Evolutionary conservation across 768 basidiomycete species (phyloP).

Genomic region (Pluteus cervinus): DNA sequence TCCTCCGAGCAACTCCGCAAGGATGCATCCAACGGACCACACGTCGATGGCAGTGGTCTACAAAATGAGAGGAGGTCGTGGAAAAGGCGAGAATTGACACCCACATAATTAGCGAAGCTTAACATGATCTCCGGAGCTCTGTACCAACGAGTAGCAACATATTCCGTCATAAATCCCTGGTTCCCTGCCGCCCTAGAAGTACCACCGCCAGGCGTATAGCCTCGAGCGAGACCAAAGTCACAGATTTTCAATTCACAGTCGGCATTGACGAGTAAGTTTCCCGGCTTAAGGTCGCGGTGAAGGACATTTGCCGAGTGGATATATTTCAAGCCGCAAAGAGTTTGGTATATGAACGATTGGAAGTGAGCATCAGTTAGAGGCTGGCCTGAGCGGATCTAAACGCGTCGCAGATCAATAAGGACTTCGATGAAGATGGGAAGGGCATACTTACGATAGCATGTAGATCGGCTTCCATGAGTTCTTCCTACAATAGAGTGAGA

Average conservation of each 20-base stretch:
- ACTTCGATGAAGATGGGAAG: not conserved
- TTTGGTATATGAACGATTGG: constrained; percentile 97
- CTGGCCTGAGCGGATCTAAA: constrained; percentile 78
- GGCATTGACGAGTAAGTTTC: constrained; percentile 93
- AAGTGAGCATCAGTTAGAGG: constrained; percentile 88
- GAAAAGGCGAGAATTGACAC: constrained; percentile 21
- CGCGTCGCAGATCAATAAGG: constrained; percentile 8
- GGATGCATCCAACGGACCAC: constrained; percentile 94
- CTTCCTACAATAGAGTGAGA: constrained; percentile 58
- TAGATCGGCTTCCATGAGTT: constrained; percentile 99
- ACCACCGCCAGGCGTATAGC: constrained; percentile 82
- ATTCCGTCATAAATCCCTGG: constrained; percentile 99
- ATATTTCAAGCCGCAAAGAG: constrained; percentile 95
- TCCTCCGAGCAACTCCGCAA: constrained; percentile 88
- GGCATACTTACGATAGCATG: constrained; percentile 80
- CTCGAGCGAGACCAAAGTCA: constrained; percentile 95
- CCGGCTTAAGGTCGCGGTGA: constrained; percentile 93
- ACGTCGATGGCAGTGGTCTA: constrained; percentile 90
- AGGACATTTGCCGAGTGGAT: constrained; percentile 98
- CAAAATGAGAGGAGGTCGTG: constrained; percentile 8
- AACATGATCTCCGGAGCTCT: constrained; percentile 99
- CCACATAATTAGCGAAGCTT: constrained; percentile 90
- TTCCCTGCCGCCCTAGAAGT: constrained; percentile 69
- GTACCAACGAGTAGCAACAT: constrained; percentile 99
- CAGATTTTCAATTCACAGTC: constrained; percentile 99